These are phyloP conservation scores for Breviolum minutum DNA, from an alignment of 73 alveolate species.

Conservation along the genomic window DNA sequence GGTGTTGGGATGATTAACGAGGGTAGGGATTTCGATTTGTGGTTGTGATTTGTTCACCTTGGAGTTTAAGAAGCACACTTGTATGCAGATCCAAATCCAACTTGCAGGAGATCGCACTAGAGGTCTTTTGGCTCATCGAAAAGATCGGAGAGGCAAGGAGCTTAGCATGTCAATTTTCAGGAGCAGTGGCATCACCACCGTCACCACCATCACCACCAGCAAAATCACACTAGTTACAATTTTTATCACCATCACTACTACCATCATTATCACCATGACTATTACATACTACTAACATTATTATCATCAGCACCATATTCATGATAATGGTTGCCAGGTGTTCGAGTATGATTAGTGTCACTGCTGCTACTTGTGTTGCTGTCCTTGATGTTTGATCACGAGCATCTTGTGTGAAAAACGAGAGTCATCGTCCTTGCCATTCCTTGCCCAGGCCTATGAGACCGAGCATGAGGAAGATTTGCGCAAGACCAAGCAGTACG, in stretches of 20 bases:
- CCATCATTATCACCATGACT: not conserved
- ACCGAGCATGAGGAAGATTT: constrained; percentile 72
- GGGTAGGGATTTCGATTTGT: no score
- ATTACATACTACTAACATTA: no score
- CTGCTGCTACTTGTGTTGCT: no score
- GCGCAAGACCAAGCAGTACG: constrained; percentile 90
- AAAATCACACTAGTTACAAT: not conserved
- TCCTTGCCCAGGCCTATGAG: constrained; percentile 46
- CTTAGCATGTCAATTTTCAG: not conserved
- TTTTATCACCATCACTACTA: not conserved
- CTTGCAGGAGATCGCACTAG: constrained; percentile 82
- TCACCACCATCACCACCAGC: not conserved
- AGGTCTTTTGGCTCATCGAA: constrained; percentile 95
- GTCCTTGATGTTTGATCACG: no score
- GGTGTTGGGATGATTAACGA: not conserved
- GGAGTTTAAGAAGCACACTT: no score
- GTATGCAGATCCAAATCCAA: not conserved
- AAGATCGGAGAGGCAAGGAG: constrained; percentile 60
- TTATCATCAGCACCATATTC: no score
- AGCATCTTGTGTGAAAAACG: no score
- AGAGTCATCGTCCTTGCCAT: no score
- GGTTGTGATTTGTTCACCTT: no score
- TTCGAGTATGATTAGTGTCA: no score
- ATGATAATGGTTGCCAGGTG: no score
- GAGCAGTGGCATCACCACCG: not conserved